phyloP scores from a whole-genome alignment of 225 moss, liverwort and hornwort genomes.

The Pleurozium schreberi region DNA sequence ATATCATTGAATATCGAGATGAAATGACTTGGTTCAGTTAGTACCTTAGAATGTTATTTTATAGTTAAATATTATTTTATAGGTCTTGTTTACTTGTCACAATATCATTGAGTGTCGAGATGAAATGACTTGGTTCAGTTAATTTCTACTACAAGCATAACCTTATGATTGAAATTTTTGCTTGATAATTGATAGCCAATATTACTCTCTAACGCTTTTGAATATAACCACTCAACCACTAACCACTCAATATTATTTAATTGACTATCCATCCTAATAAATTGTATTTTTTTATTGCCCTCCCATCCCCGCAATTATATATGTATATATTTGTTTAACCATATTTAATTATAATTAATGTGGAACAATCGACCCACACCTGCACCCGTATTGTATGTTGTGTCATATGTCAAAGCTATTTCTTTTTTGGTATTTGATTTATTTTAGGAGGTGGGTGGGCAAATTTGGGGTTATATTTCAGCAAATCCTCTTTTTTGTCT shows the following conservation, averaged over 20 bases:
- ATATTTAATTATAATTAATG: background rate
- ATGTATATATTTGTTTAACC: background rate
- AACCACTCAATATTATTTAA: background rate
- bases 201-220: background rate
- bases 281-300: background rate
- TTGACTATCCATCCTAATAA: rapidly evolving
- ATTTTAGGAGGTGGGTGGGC: background rate
- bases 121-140: too few species aligned
- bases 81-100: too few species aligned
- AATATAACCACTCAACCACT: background rate
- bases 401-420: background rate
- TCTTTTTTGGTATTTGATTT: background rate
- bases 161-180: background rate
- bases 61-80: background rate
- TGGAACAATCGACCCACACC: rapidly evolving
- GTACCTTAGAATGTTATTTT: background rate
- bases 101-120: too few species aligned
- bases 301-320: rapidly evolving
- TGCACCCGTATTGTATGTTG: background rate
- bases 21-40: too few species aligned
- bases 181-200: background rate
- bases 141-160: background rate
- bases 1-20: too few species aligned
- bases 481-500: background rate
- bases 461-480: background rate